Evolutionary conservation across 768 basidiomycete species (phyloP), one percentile per base, ranked within the genome.

Genomic region (Leccinum disarticulatum): DNA sequence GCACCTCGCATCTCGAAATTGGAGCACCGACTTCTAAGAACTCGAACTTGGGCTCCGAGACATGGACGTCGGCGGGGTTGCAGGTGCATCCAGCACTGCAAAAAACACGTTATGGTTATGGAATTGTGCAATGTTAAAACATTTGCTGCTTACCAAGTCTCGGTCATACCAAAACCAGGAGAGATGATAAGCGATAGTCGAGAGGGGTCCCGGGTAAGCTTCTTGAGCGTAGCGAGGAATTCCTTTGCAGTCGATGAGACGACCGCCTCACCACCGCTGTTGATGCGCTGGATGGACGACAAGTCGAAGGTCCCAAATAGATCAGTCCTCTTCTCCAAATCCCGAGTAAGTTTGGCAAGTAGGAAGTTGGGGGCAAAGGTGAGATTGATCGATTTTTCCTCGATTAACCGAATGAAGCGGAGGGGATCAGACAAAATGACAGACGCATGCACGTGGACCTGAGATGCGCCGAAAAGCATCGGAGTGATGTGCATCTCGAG

Each of bases 401-500:
- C 77, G 68, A 61, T 74, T 72, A 68, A 38, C 0, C 61, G 58
- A 47, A 66, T 57, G 33, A 63, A 55, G 14, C 52, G 46, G 11
- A 57, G 56, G 10, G 59, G 57, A 53, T 64, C 66, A 0, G 63
- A 59, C 25, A 65, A 49, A 28, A 69, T 62, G 22, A 41, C 58
- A 19, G 60, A 63, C 3, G 61, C 60, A n/a, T 64, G 58, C 19
- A 65, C 55, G 46, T 61, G 57, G 28, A 67, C 56, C n/a, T 64
- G 64, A 9, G 60, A 60, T 3, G 63, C 60, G 4, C 73, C 74
- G 46, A 69, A 70, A 13, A 70, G 61, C 47, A 69, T 56, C 30
- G 77, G 70, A 6, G 77, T 66, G 5, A 79, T 64, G 56, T 77
- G 76, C 48, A 76, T 65, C 58, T 79, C 77, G 1, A 76, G 62